Evolutionary conservation across 1,139 yeast genomes (phyloP).

Genomic region (Nakaseomyces uthaithaninus): DNA sequence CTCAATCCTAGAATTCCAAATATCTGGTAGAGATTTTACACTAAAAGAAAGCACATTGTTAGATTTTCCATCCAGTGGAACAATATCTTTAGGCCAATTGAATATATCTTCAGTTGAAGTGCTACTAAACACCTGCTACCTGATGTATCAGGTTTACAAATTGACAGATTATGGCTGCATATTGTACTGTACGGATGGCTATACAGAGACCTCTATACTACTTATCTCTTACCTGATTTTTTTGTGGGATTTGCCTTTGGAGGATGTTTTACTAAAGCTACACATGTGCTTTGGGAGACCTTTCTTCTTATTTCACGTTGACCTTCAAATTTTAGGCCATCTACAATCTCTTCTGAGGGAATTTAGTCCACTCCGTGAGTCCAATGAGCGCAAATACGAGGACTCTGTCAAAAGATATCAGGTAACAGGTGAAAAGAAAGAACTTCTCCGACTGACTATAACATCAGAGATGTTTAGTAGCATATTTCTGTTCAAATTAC

Average conservation of each 20-base stretch:
- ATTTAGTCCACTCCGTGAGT: conserved; percentile 23
- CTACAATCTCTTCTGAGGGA: conserved; percentile 49
- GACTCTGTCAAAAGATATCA: not conserved
- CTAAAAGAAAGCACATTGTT: not conserved
- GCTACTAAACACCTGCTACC: conserved; percentile 53
- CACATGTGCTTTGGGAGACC: conserved; percentile 66
- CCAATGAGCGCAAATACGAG: conserved; percentile 9
- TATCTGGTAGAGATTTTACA: not conserved
- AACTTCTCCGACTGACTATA: conserved; percentile 19
- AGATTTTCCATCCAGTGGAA: conserved; percentile 79
- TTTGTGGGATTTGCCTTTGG: conserved; percentile 43
- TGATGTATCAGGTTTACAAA: conserved; percentile 19
- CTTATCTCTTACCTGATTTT: conserved; percentile 66
- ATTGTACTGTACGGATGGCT: conserved; percentile 82
- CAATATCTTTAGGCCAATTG: conserved; percentile 65
- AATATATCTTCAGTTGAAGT: conserved; percentile 38
- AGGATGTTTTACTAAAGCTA: conserved; percentile 47
- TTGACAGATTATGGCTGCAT: conserved; percentile 28
- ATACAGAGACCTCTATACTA: conserved; percentile 78
- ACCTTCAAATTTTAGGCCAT: conserved; percentile 55
- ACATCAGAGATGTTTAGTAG: conserved; percentile 31
- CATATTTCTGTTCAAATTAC: conserved; percentile 28
- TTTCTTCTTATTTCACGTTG: conserved; percentile 73
- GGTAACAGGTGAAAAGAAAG: not conserved
- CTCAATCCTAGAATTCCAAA: not conserved